These are phyloP conservation scores for Scheffersomyces stipitis DNA, from an alignment of 805 yeast genomes.

Conservation along the genomic window DNA sequence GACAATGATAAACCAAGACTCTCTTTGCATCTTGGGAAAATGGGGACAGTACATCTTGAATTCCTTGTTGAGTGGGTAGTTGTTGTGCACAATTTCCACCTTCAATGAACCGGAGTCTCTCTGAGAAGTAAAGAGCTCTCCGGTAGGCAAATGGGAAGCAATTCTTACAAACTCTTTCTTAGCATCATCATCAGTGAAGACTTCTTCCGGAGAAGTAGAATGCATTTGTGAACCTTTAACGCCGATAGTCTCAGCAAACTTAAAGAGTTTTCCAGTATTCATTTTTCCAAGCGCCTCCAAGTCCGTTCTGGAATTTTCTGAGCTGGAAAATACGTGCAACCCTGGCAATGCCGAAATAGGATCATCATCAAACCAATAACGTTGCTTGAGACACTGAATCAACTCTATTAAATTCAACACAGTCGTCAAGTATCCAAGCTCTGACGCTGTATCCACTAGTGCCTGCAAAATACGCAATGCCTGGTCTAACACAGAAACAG, in stretches of 20 bases:
- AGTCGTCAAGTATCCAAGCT: constrained; percentile 67
- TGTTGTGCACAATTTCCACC: constrained; percentile 55
- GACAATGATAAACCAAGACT: constrained; percentile 83
- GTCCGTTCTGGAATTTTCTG: constrained; percentile 11
- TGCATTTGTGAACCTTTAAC: constrained; percentile 31
- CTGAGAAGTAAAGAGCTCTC: constrained; percentile 45
- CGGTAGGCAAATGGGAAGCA: constrained; percentile 62
- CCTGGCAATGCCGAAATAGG: constrained; percentile 62
- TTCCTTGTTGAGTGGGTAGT: constrained; percentile 50
- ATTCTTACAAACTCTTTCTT: constrained; percentile 51
- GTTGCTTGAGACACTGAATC: constrained; percentile 88
- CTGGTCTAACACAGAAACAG: constrained; percentile 90
- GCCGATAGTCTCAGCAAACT: constrained; percentile 37
- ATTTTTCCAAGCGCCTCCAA: constrained; percentile 46
- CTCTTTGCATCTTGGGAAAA: constrained; percentile 89
- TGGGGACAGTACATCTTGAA: constrained; percentile 72
- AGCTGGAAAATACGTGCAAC: constrained; percentile 7
- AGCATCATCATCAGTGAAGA: constrained; percentile 8
- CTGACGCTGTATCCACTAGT: constrained; percentile 84
- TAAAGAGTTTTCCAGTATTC: constrained; percentile 30
- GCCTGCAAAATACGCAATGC: constrained; percentile 93
- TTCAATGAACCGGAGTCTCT: constrained; percentile 28
- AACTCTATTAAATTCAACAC: constrained; percentile 61
- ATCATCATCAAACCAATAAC: constrained; percentile 80
- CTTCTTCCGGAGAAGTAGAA: not conserved